Conservation (phyloP, 495 filamentous ascomycete genomes). For the Rusavskia elegans region DNA sequence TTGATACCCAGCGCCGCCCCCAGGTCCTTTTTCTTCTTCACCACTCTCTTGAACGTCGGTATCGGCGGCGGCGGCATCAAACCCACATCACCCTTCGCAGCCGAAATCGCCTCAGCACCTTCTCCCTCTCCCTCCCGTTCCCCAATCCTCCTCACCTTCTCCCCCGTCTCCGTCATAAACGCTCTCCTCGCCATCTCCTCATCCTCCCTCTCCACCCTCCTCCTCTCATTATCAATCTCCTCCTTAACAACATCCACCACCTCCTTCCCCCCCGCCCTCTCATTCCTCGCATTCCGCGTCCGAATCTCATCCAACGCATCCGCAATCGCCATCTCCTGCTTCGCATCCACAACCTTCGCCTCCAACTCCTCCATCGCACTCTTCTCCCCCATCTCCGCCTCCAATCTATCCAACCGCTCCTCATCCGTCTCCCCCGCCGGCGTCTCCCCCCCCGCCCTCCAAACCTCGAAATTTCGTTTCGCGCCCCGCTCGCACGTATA, state of each 20-base stretch:
- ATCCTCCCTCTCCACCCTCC: conserved; percentile 62
- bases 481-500: conserved; percentile 79
- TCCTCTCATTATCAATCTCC: conserved; percentile 26
- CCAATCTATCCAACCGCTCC: conserved; percentile 68
- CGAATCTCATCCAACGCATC: conserved; percentile 94
- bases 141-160: conserved; percentile 34
- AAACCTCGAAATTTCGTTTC: conserved; percentile 85
- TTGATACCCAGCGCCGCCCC: conserved; percentile 69
- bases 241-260: conserved; percentile 27
- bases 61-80: conserved; percentile 27
- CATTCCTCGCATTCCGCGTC: conserved; percentile 73
- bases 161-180: conserved; percentile 47
- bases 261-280: conserved; percentile 44
- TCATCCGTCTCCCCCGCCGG: conserved; percentile 68
- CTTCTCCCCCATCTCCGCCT: conserved; percentile 51
- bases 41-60: conserved; percentile 59
- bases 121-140: conserved; percentile 23
- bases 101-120: conserved; percentile 8
- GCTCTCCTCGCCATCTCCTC: conserved; percentile 70
- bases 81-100: conserved; percentile 13
- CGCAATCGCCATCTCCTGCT: conserved; percentile 90
- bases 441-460: conserved; percentile 42
- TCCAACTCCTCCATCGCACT: conserved; percentile 71
- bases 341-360: conserved; percentile 78
- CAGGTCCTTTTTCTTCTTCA: conserved; percentile 74